Evolutionary conservation across 768 basidiomycete species (phyloP), one percentile per base, ranked within the genome.

Genomic region (Piloderma croceum): DNA sequence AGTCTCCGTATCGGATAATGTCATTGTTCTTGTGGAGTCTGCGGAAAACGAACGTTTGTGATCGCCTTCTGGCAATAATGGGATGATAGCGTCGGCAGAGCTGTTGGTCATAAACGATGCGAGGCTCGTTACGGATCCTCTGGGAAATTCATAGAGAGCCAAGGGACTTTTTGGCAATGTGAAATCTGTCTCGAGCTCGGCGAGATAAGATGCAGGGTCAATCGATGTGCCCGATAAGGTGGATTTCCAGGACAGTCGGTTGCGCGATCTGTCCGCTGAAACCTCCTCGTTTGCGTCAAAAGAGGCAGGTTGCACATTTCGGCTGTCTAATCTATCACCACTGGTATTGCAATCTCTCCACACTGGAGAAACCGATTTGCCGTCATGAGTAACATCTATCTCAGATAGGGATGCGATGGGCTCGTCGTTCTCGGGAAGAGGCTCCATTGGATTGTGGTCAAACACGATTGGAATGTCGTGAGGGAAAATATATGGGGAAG

Each of bases 71-170:
- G 11, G 37, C 42, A 34, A 47, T 42, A 7, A 34, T 15, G 74
- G 72, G 40, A 80, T 64, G 35, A 82, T 61, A 9, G 74, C 80
- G 21, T 83, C 77, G 2, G 72, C 71, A 4, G 81, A 81, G 29
- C 65, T 60, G 24, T 71, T 72, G 1, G 79, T 77, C 64, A 75
- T 64, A 43, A 79, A 58, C 0, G 80, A 79, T 20, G 71, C 70
- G 37, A 81, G 59, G 47, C 77, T 81, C 32, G 67, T 68, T 37
- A 72, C 61, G 4, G 79, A 81, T n/a, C n/a, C n/a, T n/a, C n/a
- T n/a, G n/a, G n/a, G n/a, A n/a, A n/a, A n/a, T n/a, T n/a, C n/a
- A n/a, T n/a, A n/a, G n/a, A n/a, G n/a, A n/a, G n/a, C n/a, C n/a
- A n/a, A n/a, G n/a, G n/a, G n/a, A n/a, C n/a, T n/a, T n/a, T n/a